Conservation (phyloP, 305 asterid genomes). For the Solanum hybrid region DNA sequence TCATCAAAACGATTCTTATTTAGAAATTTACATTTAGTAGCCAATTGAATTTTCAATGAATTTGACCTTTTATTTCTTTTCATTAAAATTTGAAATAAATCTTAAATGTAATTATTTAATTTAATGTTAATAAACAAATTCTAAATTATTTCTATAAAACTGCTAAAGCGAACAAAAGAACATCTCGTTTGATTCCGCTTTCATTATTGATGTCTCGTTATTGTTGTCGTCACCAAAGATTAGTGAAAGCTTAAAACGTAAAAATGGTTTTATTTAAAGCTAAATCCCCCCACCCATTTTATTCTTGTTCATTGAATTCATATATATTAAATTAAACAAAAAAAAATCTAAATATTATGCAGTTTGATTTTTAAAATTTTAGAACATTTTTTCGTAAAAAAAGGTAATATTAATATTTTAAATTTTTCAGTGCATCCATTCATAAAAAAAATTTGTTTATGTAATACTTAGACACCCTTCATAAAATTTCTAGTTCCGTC, state of each 20-base stretch:
- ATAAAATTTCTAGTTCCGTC: fast-evolving
- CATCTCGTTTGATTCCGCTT: neutral
- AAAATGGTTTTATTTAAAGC: neutral
- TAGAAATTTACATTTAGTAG: neutral
- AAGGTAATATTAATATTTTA: no score
- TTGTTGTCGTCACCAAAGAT: neutral
- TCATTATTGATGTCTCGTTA: no score
- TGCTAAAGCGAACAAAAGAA: neutral
- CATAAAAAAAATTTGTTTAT: no score
- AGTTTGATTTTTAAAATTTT: no score
- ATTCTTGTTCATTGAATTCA: neutral
- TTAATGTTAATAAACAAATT: neutral
- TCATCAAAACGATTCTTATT: neutral
- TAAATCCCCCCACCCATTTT: neutral
- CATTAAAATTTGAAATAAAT: no score
- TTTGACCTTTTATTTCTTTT: neutral
- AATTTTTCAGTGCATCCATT: neutral
- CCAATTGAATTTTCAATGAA: no score
- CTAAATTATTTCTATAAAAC: no score
- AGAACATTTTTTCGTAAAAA: neutral
- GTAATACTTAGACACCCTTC: no score
- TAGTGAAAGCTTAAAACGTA: neutral
- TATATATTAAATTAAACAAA: no score
- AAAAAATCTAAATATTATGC: neutral
- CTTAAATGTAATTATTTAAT: no score